Evolutionary conservation across 2,329 filamentous ascomycete genomes (phyloP), one percentile per base, ranked within the genome.

Genomic region (Ophioceras dolichostomum): DNA sequence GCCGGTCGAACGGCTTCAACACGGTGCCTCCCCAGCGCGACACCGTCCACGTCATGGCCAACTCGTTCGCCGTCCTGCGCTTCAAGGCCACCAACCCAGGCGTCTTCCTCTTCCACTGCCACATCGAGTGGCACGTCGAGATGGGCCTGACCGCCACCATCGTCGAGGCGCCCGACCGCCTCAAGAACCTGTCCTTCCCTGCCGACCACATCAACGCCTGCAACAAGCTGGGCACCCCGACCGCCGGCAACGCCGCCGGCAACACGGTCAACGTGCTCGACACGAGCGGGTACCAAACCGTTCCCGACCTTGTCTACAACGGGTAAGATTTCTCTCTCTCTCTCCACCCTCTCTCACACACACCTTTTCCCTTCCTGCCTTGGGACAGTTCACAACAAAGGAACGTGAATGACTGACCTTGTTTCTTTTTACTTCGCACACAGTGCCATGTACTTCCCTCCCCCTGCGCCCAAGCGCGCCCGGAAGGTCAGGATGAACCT

Each of bases 191-290:
- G 36, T 59, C 57, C 2, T 71, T 85, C 32, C 78, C 78, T 0
- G 52, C 65, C 20, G 67, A 78, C 41, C 76, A 82, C 47, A 59
- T 67, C 45, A 59, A 57, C 17, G 54, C 54, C 26, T 70, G 67
- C 47, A 54, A 59, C 12, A 64, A 58, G 5, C 56, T 56, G 17
- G 60, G 59, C 13, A 61, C 68, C 2, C 67, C 71, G 1, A 66
- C 58, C 2, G 47, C 51, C 10, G 81, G 81, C 1, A 85, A 86
- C 47, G 81, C 81, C 0, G 81, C 73, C 0, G 81, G 74, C 1
- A 81, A 81, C 43, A 74, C 68, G 1, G 45, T 55, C 1, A 55
- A 82, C 40, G 52, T 65, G 4, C 55, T 73, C 2, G 68, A 83
- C 46, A 60, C 73, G 4, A 57, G 50, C 0, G 70, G 67, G 26